Base-by-base conservation (phyloP, 805 yeast genomes). In the Metschnikowia matae region DNA sequence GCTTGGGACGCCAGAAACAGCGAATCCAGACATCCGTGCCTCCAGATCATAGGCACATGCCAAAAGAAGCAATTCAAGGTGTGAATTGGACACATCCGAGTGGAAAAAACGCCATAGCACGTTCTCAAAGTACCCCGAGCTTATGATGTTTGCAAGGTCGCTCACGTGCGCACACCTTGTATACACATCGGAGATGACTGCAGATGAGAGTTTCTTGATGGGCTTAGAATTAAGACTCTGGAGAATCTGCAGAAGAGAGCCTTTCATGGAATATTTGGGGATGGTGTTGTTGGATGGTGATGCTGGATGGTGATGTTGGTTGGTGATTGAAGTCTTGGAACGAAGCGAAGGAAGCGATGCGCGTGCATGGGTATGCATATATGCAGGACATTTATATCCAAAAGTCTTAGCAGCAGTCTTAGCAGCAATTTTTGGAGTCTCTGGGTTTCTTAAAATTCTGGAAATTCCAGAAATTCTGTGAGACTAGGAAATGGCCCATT, bases 31-130 rank as follows among this genome's bases (percentile, higher is more conserved):
- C 18, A 8, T 4, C 21, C 17, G 7, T 6, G 26, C 31, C 38
- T 21, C 38, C 37, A 42, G 33, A 18, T 54, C 59, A 14, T 36
- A 44, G 29, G 55, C 58, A 32, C 57, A 56, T 7, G 48, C 23
- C 18, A 48, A 38, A 4, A 66, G 62, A 8, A 75, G 60, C 43
- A 69, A 57, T 35, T 70, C 69, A 4, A 77, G 61, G 55, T 78
- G 81, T 26, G 65, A 68, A 41, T 66, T 60, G 2, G 77, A 63
- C 7, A 69, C 64, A 50, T 75, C 78, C 10, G 62, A 62, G 44
- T 70, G 69, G 50, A 75, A 74, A 39, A 62, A 54, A 11, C 64
- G 65, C 82, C 81, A 79, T 13, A 74, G 61, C 21, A 69, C 66
- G n/a, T 60, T 54, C 17, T 54, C 44, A 34, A 70, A 62, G 52